A percentile compares a stretch with the other conserved stretches of the same genome.
These are phyloP conservation scores for Cyphellophora europaea DNA, from an alignment of 2,329 filamentous ascomycete species.

Conservation along the genomic window DNA sequence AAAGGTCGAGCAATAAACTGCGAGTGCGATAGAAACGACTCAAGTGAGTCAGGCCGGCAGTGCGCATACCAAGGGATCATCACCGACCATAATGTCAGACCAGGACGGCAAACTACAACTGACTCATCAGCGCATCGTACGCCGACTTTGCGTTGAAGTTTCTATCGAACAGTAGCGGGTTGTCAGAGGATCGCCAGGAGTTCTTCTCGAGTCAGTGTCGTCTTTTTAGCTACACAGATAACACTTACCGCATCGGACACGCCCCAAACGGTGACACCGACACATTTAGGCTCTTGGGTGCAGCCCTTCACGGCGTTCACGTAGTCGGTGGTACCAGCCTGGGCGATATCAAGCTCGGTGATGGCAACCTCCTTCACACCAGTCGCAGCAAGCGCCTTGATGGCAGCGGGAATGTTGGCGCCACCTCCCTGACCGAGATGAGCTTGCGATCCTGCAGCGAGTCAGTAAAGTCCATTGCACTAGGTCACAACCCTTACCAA, in stretches of 20 bases:
- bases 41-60: too few species aligned
- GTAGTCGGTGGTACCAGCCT: slow-evolving; percentile 48
- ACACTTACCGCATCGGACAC: slow-evolving; percentile 30
- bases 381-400: slow-evolving; percentile 43
- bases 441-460: slow-evolving; percentile 41
- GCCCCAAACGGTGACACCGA: slow-evolving; percentile 58
- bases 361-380: slow-evolving; percentile 50
- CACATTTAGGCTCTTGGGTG: slow-evolving; percentile 47
- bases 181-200: slow-evolving; percentile 27
- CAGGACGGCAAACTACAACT: too few species aligned
- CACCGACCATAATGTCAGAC: too few species aligned
- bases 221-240: too few species aligned
- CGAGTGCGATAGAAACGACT: too few species aligned
- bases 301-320: slow-evolving; percentile 48
- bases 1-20: too few species aligned
- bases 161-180: slow-evolving; percentile 33
- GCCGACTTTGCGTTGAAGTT: slow-evolving; percentile 33
- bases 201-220: too few species aligned
- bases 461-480: slow-evolving; percentile 1
- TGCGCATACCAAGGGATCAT: too few species aligned
- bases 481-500: slow-evolving; percentile 28
- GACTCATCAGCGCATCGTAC: slow-evolving; percentile 9
- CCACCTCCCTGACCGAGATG: slow-evolving; percentile 33
- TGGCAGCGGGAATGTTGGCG: slow-evolving; percentile 30
- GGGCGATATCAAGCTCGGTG: slow-evolving; percentile 60